These are phyloP conservation scores for Leptographium flavum DNA, from an alignment of 2,329 filamentous ascomycete genomes.

Conservation along the genomic window DNA sequence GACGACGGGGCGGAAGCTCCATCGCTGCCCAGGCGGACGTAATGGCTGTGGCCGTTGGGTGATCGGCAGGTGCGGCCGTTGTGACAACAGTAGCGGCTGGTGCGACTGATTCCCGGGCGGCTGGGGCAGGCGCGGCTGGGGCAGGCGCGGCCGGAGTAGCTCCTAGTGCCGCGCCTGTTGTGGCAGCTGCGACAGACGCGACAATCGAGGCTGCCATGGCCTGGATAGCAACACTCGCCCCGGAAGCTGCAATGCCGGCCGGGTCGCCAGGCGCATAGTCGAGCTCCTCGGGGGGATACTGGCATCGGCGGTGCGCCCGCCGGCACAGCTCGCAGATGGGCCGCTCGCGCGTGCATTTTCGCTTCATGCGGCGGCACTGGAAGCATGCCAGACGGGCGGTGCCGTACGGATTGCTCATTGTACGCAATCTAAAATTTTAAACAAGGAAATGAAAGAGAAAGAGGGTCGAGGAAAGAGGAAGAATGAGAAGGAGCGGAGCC, in stretches of 20 bases:
- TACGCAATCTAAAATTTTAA: too few species aligned
- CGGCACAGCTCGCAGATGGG: slow-evolving; percentile 7
- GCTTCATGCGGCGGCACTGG: slow-evolving; percentile 7
- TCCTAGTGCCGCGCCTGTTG: too few species aligned
- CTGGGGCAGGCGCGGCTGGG: too few species aligned
- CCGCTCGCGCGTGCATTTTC: slow-evolving; percentile 6
- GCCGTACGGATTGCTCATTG: not conserved
- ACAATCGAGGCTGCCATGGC: not conserved
- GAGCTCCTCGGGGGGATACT: slow-evolving; percentile 5
- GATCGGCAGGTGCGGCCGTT: too few species aligned
- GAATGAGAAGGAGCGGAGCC: not conserved
- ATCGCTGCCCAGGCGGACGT: not conserved
- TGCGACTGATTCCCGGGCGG: too few species aligned
- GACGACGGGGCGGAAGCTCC: not conserved
- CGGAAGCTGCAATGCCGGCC: too few species aligned
- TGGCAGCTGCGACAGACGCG: not conserved
- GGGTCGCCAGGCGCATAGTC: not conserved
- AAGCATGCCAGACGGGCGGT: slow-evolving; percentile 7
- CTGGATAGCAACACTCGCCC: too few species aligned
- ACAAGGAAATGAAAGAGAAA: not conserved
- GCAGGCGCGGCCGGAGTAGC: too few species aligned
- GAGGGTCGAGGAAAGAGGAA: not conserved
- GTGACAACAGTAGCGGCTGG: too few species aligned
- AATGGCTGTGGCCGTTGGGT: not conserved
- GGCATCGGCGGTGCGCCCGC: slow-evolving; percentile 2